Evolutionary conservation across 2,329 filamentous ascomycete species (phyloP).

Genomic region (Botrytis paeoniae): DNA sequence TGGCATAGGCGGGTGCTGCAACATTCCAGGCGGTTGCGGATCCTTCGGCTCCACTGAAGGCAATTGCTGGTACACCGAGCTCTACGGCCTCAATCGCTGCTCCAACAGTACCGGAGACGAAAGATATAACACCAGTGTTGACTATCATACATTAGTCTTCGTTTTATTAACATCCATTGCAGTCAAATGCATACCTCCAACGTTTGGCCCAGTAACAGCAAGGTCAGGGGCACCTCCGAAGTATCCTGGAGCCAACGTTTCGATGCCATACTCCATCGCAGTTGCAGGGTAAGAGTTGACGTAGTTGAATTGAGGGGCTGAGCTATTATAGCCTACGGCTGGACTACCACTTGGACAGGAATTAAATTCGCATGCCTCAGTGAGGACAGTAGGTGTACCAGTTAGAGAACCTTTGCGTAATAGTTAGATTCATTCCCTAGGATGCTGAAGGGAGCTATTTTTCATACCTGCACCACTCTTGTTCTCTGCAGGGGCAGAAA

Average conservation of each 20-base stretch:
- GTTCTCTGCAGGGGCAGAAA: conserved; percentile 6
- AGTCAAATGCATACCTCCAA: neutral
- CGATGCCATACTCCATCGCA: conserved; percentile 2
- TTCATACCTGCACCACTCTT: conserved; percentile 3
- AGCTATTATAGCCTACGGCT: conserved; percentile 3
- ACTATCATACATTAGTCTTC: neutral
- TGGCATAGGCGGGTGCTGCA: neutral
- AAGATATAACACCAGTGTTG: conserved; percentile 10
- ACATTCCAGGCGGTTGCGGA: neutral
- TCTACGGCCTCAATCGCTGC: neutral
- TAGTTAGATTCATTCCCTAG: neutral
- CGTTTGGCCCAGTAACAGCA: conserved; percentile 9
- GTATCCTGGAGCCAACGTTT: neutral
- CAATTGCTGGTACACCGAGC: neutral
- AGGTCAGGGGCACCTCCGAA: conserved; percentile 9
- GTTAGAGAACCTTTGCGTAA: neutral
- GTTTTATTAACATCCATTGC: neutral
- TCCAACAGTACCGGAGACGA: conserved; percentile 6
- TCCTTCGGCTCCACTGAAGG: conserved; percentile 13
- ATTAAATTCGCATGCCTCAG: neutral
- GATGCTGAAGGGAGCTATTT: neutral
- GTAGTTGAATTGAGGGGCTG: conserved; percentile 11
- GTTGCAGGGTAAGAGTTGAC: conserved; percentile 9
- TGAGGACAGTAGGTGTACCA: neutral
- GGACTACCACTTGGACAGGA: conserved; percentile 14